These are phyloP conservation scores for Trametes cingulata DNA, from an alignment of 768 basidiomycete species.

Conservation along the genomic window DNA sequence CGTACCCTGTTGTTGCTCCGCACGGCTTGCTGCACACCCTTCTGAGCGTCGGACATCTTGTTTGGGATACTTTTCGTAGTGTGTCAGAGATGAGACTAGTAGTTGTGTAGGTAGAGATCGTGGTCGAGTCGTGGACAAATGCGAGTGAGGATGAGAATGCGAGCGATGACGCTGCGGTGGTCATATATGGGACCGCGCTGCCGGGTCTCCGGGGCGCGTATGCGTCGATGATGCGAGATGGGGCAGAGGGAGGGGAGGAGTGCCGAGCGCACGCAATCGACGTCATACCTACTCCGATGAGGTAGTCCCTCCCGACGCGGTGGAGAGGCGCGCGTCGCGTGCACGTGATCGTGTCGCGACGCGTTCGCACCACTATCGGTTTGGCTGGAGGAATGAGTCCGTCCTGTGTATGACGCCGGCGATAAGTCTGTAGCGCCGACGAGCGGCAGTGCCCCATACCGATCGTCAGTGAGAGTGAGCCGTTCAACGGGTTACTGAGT, in stretches of 20 bases:
- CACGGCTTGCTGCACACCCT: background rate
- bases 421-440: too few species aligned
- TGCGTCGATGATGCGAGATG: background rate
- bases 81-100: background rate
- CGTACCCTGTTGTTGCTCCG: conserved; percentile 8
- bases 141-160: too few species aligned
- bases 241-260: background rate
- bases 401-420: too few species aligned
- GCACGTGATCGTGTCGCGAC: conserved; percentile 1
- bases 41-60: conserved; percentile 1
- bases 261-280: background rate
- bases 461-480: too few species aligned
- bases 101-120: background rate
- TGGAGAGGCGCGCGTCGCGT: background rate
- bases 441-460: too few species aligned
- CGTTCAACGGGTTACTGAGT: too few species aligned
- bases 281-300: background rate
- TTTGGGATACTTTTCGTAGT: background rate
- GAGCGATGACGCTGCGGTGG: too few species aligned
- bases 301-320: background rate
- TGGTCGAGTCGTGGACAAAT: too few species aligned
- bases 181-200: too few species aligned
- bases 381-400: too few species aligned
- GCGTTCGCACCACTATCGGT: too few species aligned
- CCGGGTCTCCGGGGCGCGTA: too few species aligned